Evolutionary conservation across 495 filamentous ascomycete genomes (phyloP).

Genomic region (Aspergillus leporis): DNA sequence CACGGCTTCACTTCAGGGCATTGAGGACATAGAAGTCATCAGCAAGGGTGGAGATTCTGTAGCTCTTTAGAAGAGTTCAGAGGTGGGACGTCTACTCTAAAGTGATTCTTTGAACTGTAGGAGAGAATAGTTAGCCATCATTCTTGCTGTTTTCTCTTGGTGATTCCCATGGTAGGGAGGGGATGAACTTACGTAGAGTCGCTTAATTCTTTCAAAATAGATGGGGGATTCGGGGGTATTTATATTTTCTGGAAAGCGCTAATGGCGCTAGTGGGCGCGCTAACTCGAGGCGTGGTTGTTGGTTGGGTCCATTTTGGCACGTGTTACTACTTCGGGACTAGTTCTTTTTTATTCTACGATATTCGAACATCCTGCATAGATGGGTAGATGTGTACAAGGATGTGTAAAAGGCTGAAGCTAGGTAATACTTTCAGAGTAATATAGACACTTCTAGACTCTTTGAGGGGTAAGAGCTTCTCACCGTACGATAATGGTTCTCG

Average conservation of each 20-base stretch:
- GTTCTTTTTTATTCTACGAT: too few species aligned
- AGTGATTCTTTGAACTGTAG: constrained; percentile 81
- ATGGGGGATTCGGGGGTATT: constrained; percentile 16
- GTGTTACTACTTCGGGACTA: too few species aligned
- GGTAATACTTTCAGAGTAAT: too few species aligned
- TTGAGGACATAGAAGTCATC: constrained; percentile 68
- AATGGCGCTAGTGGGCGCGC: constrained; percentile 13
- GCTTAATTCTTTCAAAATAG: constrained; percentile 45
- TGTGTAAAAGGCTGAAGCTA: too few species aligned
- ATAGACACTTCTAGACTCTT: too few species aligned
- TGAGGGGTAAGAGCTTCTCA: too few species aligned
- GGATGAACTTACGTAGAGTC: constrained; percentile 63
- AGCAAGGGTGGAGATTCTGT: constrained; percentile 75
- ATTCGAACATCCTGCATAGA: too few species aligned
- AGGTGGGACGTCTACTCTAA: constrained; percentile 81
- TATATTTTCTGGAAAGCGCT: constrained; percentile 23
- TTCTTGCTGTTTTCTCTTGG: constrained; percentile 5
- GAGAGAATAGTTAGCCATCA: constrained; percentile 31
- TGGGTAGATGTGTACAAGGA: too few species aligned
- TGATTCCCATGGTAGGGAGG: constrained; percentile 36
- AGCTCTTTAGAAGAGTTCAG: constrained; percentile 78
- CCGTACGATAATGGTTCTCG: too few species aligned
- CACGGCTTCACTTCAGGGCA: constrained; percentile 71
- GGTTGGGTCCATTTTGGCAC: too few species aligned
- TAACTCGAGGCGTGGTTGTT: constrained; percentile 30